Conservation (phyloP, 352 stramenopile genomes). For the Phytophthora uliginosa region DNA sequence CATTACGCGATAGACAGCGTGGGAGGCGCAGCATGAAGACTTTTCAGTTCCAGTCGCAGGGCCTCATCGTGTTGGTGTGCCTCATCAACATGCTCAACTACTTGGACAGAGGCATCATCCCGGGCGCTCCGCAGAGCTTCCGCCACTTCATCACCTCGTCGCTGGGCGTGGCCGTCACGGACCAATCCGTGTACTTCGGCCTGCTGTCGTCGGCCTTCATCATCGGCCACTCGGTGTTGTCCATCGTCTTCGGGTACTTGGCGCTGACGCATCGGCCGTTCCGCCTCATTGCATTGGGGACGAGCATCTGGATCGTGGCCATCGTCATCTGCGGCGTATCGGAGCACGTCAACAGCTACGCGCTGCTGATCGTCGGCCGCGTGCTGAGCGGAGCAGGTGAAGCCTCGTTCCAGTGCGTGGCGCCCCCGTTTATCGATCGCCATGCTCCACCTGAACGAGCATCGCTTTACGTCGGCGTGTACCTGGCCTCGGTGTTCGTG, state of each 20-base stretch:
- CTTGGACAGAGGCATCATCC: conserved; percentile 95
- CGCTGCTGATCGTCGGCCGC: conserved; percentile 73
- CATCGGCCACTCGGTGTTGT: conserved; percentile 79
- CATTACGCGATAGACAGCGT: conserved; percentile 9
- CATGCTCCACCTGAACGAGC: conserved; percentile 53
- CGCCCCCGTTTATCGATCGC: conserved; percentile 89
- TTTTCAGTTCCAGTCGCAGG: conserved; percentile 22
- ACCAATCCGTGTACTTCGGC: conserved; percentile 61
- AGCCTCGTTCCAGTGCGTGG: conserved; percentile 87
- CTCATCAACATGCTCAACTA: conserved; percentile 95
- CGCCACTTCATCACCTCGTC: conserved; percentile 75
- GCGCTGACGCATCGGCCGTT: conserved; percentile 84
- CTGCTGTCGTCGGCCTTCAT: conserved; percentile 89
- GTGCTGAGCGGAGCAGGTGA: conserved; percentile 84
- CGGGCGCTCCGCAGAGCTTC: conserved; percentile 78
- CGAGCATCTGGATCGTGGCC: conserved; percentile 79
- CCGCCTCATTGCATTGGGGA: conserved; percentile 72
- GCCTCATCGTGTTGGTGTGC: conserved; percentile 77
- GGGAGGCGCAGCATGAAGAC: conserved; percentile 5
- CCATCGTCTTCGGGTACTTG: conserved; percentile 80
- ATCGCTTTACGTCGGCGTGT: conserved; percentile 88
- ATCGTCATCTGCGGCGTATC: conserved; percentile 74
- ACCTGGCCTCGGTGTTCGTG: conserved; percentile 85
- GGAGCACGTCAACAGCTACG: conserved; percentile 65
- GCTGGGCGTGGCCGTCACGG: conserved; percentile 35